Conservation (phyloP, 2,329 filamentous ascomycete genomes). For the Colletotrichum sublineola region DNA sequence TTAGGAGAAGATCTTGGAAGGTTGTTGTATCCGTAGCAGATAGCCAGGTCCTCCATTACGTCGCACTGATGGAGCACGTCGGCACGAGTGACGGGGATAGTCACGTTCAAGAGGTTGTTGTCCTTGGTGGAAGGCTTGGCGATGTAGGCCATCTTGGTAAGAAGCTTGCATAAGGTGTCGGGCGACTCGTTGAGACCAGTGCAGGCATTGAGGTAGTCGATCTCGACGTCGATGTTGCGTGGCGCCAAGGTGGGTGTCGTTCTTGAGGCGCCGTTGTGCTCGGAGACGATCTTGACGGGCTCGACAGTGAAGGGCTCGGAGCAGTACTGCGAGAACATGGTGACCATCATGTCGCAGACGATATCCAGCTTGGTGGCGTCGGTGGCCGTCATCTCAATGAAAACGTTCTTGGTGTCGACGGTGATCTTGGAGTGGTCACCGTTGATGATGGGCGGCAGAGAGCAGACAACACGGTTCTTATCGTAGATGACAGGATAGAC, state of each 20-base stretch:
- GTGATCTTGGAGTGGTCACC: slow-evolving; percentile 97
- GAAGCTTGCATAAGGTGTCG: slow-evolving; percentile 80
- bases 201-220: slow-evolving; percentile 94
- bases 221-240: slow-evolving; percentile 82
- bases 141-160: slow-evolving; percentile 90
- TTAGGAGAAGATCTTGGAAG: slow-evolving; percentile 89
- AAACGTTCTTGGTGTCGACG: slow-evolving; percentile 89
- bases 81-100: slow-evolving; percentile 88
- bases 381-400: slow-evolving; percentile 97
- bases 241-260: slow-evolving; percentile 85
- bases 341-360: slow-evolving; percentile 93
- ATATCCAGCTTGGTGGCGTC: slow-evolving; percentile 97
- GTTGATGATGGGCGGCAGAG: slow-evolving; percentile 97
- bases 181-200: slow-evolving; percentile 84
- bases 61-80: slow-evolving; percentile 97
- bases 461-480: slow-evolving; percentile 87
- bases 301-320: slow-evolving; percentile 92
- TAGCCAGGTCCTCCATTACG: slow-evolving; percentile 98
- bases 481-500: slow-evolving; percentile 98
- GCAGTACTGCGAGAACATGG: slow-evolving; percentile 97
- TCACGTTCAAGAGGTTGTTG: slow-evolving; percentile 81
- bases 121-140: slow-evolving; percentile 80
- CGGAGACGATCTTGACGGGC: slow-evolving; percentile 90
- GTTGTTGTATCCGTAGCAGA: slow-evolving; percentile 98
- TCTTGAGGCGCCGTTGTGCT: slow-evolving; percentile 88